These are phyloP conservation scores for Amanita molliuscula DNA, from an alignment of 768 basidiomycete species.

Conservation along the genomic window DNA sequence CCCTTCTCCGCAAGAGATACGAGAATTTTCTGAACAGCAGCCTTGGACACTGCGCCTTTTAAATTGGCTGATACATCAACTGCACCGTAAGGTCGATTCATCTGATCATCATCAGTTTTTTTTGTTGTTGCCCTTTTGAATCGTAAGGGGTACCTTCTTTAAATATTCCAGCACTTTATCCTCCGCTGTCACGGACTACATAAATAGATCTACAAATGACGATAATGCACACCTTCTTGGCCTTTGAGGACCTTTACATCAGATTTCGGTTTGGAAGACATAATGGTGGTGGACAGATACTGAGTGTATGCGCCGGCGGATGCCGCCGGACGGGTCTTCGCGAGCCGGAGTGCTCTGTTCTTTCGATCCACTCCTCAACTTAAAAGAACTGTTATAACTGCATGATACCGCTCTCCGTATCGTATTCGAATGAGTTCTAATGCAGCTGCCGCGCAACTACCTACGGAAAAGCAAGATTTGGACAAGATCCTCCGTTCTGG, in stretches of 20 bases:
- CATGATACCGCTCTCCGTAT: slow-evolving; percentile 20
- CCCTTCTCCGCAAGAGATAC: slow-evolving; percentile 78
- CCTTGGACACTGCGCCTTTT: slow-evolving; percentile 81
- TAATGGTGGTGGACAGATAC: slow-evolving; percentile 10
- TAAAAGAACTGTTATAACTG: slow-evolving; percentile 12
- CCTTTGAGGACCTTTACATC: slow-evolving; percentile 63
- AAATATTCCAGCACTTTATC: slow-evolving; percentile 71
- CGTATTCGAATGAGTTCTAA: slow-evolving; percentile 49
- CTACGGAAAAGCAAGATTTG: slow-evolving; percentile 41
- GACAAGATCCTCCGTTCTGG: slow-evolving; percentile 70
- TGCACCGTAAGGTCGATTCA: slow-evolving; percentile 91
- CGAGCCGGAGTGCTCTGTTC: neutral
- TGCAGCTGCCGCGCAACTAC: slow-evolving; percentile 36
- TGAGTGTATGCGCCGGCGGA: neutral
- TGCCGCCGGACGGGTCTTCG: slow-evolving; percentile 6
- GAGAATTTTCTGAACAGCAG: slow-evolving; percentile 78
- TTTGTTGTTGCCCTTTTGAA: neutral
- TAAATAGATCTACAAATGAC: neutral
- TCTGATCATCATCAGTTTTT: slow-evolving; percentile 32
- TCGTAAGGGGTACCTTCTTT: slow-evolving; percentile 39
- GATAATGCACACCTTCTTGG: slow-evolving; percentile 44
- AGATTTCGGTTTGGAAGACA: slow-evolving; percentile 44
- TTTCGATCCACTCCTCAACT: neutral
- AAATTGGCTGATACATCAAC: slow-evolving; percentile 89
- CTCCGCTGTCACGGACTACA: slow-evolving; percentile 39